phyloP scores from a whole-genome alignment of 2,329 filamentous ascomycete genomes.

The Aspergillus calidoustus region DNA sequence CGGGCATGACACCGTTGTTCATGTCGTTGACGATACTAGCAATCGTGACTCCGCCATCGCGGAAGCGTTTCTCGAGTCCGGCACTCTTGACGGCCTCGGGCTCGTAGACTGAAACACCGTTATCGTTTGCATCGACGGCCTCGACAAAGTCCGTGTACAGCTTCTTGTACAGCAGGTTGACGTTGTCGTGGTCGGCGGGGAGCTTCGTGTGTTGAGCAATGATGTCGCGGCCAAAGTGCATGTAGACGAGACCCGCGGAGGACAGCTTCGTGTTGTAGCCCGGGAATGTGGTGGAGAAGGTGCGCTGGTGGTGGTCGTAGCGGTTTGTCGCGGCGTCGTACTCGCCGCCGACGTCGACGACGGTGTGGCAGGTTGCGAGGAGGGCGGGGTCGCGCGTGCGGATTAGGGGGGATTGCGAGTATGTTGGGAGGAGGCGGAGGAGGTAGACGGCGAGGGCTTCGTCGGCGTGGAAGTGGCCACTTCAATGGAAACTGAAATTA shows the following conservation, averaged over 20 bases:
- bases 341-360: constrained; percentile 96
- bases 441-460: constrained; percentile 97
- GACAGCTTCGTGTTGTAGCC: constrained; percentile 84
- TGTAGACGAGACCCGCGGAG: constrained; percentile 89
- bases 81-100: constrained; percentile 69
- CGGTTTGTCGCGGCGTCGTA: constrained; percentile 78
- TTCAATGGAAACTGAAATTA: constrained; percentile 31
- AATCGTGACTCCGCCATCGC: constrained; percentile 79
- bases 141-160: constrained; percentile 93
- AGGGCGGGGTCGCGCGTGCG: constrained; percentile 83
- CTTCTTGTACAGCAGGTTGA: constrained; percentile 80
- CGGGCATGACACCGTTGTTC: constrained; percentile 67
- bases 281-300: constrained; percentile 85
- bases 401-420: constrained; percentile 73
- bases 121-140: constrained; percentile 96
- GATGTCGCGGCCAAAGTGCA: constrained; percentile 90
- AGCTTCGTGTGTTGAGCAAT: constrained; percentile 70
- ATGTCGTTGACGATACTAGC: constrained; percentile 80
- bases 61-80: constrained; percentile 80
- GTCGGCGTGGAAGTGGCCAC: constrained; percentile 97
- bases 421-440: constrained; percentile 84
- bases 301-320: constrained; percentile 97
- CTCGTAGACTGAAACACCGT: constrained; percentile 86
- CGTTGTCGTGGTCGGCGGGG: constrained; percentile 66
- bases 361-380: constrained; percentile 84